Base-by-base conservation (phyloP, 371 early-diverging fungal species). In the Conidiobolus incongruus region DNA sequence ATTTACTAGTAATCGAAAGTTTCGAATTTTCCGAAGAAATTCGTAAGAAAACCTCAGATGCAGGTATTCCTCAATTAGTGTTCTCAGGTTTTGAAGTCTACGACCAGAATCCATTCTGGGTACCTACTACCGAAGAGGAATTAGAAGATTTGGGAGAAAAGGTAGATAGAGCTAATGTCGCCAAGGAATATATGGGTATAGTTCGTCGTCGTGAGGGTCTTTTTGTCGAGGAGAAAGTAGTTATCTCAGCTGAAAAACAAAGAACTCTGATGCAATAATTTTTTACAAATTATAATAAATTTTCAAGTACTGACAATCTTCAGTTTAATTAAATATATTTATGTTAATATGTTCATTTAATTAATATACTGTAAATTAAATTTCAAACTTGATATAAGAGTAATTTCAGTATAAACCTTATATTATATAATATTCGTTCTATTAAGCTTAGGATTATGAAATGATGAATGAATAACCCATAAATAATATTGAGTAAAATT, bases 11-110 rank as follows among this genome's bases (percentile, higher is more conserved):
- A 1, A 73, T 89, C 29, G 98, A 98, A 56, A 87, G 90, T 49
- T 99, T 99, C 66, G 98, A 98, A 7, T 95, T 99, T 56, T 77
- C 95, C 17, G 96, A 97, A 54, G 88, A 93, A 51, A 77, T 96
- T 31, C 77, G 95, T 11, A 91, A 82, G 52, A 64, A 80, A 48
- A 90, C 94, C 0, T 82, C 84, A 0, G 98, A 95, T 2, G 86
- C 84, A 0, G 98, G 96, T 10, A 79, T 73, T 43, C 95, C 96
- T 1, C 89, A 91, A 51, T 63, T 98, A 13, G 73, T 95, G 17
- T 95, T 92, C 58, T 68, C 65, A 45, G 90, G 83, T 10, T 97
- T 81, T 55, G 91, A 93, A 50, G 59, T 81, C 48, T 55, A 94
- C 35, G 87, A 92, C 44, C 63, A 72, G 46, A 94, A 97, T 59